phyloP scores from a whole-genome alignment of 2,329 filamentous ascomycete genomes.

The Sarocladium strictum region DNA sequence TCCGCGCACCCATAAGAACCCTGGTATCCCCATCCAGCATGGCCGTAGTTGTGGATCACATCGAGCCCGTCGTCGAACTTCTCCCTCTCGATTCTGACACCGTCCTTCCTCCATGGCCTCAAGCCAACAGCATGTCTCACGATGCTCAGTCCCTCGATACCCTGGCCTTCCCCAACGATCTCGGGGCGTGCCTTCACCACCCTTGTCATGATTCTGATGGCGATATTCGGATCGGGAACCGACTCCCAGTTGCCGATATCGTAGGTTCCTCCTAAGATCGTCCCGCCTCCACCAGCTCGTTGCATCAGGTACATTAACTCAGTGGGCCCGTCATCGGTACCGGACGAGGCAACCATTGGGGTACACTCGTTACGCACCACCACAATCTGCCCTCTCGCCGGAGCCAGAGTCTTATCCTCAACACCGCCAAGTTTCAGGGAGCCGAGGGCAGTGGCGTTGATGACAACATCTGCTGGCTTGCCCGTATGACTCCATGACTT shows the following conservation, averaged over 20 bases:
- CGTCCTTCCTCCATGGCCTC: slow-evolving; percentile 66
- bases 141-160: slow-evolving; percentile 67
- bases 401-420: slow-evolving; percentile 64
- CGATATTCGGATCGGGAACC: slow-evolving; percentile 72
- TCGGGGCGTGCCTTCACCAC: slow-evolving; percentile 58
- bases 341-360: slow-evolving; percentile 63
- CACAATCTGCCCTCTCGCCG: slow-evolving; percentile 77
- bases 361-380: slow-evolving; percentile 73
- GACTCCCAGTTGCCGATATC: slow-evolving; percentile 75
- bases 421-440: slow-evolving; percentile 76
- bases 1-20: slow-evolving; percentile 66
- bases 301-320: slow-evolving; percentile 81
- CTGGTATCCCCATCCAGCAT: slow-evolving; percentile 72
- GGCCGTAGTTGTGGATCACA: slow-evolving; percentile 79
- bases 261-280: slow-evolving; percentile 80
- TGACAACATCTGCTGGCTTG: slow-evolving; percentile 61
- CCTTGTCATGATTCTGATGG: slow-evolving; percentile 79
- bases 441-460: slow-evolving; percentile 82
- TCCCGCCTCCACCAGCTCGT: slow-evolving; percentile 73
- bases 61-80: slow-evolving; percentile 43
- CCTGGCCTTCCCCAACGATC: slow-evolving; percentile 56
- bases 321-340: slow-evolving; percentile 65
- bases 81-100: slow-evolving; percentile 65
- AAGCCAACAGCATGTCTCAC: slow-evolving; percentile 79
- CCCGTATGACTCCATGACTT: slow-evolving; percentile 43